A percentile compares a stretch with the other conserved stretches of the same genome.
phyloP scores from a whole-genome alignment of 176 grass and related monocot genomes.

The Triticum dicoccoides region DNA sequence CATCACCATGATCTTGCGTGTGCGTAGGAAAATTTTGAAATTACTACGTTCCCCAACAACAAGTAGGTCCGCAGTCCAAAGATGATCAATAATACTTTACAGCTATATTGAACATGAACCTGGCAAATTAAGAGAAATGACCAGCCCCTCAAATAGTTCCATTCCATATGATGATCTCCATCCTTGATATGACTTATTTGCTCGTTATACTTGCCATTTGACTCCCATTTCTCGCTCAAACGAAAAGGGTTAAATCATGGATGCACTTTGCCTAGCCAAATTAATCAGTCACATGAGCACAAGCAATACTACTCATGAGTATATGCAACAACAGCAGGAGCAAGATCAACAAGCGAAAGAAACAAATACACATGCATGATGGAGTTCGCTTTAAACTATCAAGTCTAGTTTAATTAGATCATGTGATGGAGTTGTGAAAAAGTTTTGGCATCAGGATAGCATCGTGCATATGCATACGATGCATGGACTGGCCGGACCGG shows the following conservation, averaged over 20 bases:
- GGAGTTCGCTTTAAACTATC: neutral
- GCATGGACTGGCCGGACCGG: no score
- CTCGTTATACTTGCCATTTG: neutral
- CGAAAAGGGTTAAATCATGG: neutral
- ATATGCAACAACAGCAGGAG: no score
- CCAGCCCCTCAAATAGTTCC: neutral
- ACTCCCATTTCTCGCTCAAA: neutral
- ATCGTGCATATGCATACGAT: neutral
- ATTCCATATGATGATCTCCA: no score
- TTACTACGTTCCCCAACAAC: no score
- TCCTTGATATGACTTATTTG: neutral
- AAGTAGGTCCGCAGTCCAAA: no score
- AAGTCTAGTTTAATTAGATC: neutral
- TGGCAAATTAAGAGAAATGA: neutral
- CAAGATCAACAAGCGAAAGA: neutral
- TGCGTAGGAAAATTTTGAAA: no score
- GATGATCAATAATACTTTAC: neutral
- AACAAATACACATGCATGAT: neutral
- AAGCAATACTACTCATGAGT: no score
- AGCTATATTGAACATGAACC: neutral
- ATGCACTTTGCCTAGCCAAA: neutral
- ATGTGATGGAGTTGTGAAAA: conserved; percentile 25
- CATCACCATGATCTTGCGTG: no score
- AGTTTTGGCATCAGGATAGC: conserved; percentile 34
- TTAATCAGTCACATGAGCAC: neutral